phyloP scores from a whole-genome alignment of 768 basidiomycete genomes.

The Pleurotus citrinopileatus region DNA sequence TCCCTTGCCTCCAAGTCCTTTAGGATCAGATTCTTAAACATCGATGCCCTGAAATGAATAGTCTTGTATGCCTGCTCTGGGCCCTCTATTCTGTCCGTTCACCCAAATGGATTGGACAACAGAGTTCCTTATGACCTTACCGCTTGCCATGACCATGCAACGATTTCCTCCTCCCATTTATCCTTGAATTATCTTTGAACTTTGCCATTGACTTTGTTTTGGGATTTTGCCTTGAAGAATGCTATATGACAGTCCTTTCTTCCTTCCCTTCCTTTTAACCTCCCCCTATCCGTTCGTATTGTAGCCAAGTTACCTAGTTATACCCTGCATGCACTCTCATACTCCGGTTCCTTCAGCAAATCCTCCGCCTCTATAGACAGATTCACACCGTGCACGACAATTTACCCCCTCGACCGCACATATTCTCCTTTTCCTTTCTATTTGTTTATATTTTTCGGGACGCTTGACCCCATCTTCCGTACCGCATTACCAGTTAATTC shows the following conservation, averaged over 20 bases:
- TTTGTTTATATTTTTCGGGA: background rate
- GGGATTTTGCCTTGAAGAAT: background rate
- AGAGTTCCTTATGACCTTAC: background rate
- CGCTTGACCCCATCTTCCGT: background rate
- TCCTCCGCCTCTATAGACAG: background rate
- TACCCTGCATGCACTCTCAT: conserved; percentile 3
- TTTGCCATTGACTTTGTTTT: background rate
- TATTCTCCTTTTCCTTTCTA: background rate
- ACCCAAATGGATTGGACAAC: background rate
- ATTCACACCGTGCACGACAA: background rate
- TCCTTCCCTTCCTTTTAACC: background rate
- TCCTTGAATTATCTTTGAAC: background rate
- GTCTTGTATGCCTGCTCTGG: background rate
- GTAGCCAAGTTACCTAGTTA: background rate
- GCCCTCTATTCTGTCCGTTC: background rate
- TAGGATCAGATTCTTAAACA: conserved; percentile 3
- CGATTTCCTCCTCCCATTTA: background rate
- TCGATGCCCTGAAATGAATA: background rate
- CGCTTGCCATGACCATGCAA: conserved; percentile 1
- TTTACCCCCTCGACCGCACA: background rate
- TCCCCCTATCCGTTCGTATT: background rate
- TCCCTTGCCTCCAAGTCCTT: conserved; percentile 7
- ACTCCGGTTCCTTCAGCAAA: too few relatives aligned
- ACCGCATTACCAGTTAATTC: too few relatives aligned
- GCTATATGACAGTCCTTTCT: background rate